Base-by-base conservation (phyloP, 495 filamentous ascomycete genomes). In the Penicillium cinerascens region DNA sequence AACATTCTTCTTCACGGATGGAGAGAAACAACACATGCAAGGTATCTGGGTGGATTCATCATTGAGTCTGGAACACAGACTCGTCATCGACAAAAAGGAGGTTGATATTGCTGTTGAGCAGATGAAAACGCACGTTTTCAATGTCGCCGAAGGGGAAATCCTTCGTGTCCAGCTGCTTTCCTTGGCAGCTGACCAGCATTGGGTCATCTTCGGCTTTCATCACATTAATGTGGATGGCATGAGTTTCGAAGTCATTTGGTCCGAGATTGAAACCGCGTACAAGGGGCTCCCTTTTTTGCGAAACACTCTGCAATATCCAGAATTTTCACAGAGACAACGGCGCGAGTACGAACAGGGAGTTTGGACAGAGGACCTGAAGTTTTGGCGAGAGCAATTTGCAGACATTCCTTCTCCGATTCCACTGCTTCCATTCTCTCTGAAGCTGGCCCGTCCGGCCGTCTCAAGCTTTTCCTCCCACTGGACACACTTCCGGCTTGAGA, bases 201-300 rank as follows among this genome's bases (percentile, higher is more conserved):
- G 60, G 54, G 42, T 75, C 0, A 29, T 77, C 1, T 37, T 74
- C 22, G 55, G 51, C 11, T 75, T 65, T 44, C 73, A 77, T 29
- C 79, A 82, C 46, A 79, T 82, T 50, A 51, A 61, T 36, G 75
- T 80, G 61, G 79, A 82, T 48, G 76, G 74, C 0, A 55, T 73
- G 16, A 72, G 73, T 42, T 66, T 72, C 6, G 58, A 75, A 29
- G 47, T 73, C 1, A 17, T 59, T 10, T 60, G 73, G 20, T 49
- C 54, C 0, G 74, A 80, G n/a, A 50, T 81, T 0, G 58, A 71
- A 15, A 61, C 61, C 22, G 64, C 55, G 2, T 79, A 80, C 45
- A 52, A 63, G 3, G 61, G 66, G 0, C 18, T 64, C 9, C 0
- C 45, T 4, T 50, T 70, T 1, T 35, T 44, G 0, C 15, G 35